Evolutionary conservation across 345 rosid species (phyloP).

Genomic region (Psidium guajava): DNA sequence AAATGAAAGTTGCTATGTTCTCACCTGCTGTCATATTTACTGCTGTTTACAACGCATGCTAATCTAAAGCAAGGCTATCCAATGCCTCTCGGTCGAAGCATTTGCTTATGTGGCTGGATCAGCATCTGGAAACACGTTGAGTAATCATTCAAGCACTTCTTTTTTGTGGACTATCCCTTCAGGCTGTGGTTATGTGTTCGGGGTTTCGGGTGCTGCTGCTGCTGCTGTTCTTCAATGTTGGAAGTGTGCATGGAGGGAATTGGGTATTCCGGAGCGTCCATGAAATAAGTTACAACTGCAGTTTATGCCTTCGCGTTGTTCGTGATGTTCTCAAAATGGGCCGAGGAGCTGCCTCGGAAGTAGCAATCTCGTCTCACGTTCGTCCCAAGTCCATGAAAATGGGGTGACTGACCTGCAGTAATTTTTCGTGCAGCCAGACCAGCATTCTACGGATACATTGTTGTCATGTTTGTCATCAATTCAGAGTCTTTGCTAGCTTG

Average conservation of each 20-base stretch:
- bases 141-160: neutral
- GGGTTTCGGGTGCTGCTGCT: constrained; percentile 69
- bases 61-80: neutral
- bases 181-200: constrained; percentile 65
- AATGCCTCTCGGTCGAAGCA: neutral
- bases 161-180: neutral
- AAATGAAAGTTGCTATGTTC: neutral
- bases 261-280: constrained; percentile 76
- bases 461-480: constrained; percentile 48
- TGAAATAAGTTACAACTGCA: constrained; percentile 51
- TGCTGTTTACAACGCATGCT: neutral
- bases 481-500: constrained; percentile 49
- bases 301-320: constrained; percentile 52
- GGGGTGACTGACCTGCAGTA: too few relatives aligned
- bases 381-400: too few relatives aligned
- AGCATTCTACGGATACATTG: constrained; percentile 67
- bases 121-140: neutral
- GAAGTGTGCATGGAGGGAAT: constrained; percentile 35
- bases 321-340: constrained; percentile 65
- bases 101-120: neutral
- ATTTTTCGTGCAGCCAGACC: constrained; percentile 54
- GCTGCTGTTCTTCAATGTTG: constrained; percentile 42
- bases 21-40: neutral
- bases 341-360: constrained; percentile 70
- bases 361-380: neutral